Percentiles rank a stretch among this genome's conserved stretches.
phyloP scores from a whole-genome alignment of 768 basidiomycete species.

The Tephrocybe sp. region DNA sequence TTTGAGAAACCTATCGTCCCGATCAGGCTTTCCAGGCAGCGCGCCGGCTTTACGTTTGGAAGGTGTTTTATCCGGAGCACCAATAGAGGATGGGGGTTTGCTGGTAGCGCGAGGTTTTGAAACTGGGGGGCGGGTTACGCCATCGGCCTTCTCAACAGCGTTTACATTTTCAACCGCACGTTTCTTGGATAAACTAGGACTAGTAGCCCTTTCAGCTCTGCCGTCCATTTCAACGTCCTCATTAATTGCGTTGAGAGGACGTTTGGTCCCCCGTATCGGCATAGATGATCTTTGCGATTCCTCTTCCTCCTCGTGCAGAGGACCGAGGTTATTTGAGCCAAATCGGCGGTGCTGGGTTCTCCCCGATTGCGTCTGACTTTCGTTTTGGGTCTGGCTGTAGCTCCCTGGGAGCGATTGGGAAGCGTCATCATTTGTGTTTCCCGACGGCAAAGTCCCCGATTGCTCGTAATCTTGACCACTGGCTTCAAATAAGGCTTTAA shows the following conservation, averaged over 20 bases:
- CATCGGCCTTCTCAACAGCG: constrained; percentile 6
- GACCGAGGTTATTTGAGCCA: constrained; percentile 20
- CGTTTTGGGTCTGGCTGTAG: constrained; percentile 33
- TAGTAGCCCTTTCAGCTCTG: constrained; percentile 13
- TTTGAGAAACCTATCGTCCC: constrained; percentile 65
- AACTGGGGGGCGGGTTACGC: not conserved
- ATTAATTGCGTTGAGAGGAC: constrained; percentile 34
- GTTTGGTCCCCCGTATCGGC: constrained; percentile 30
- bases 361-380: constrained; percentile 26
- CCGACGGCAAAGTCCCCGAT: constrained; percentile 11
- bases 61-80: constrained; percentile 9
- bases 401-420: constrained; percentile 4
- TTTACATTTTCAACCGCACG: constrained; percentile 40
- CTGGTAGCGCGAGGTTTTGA: constrained; percentile 7
- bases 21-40: constrained; percentile 52
- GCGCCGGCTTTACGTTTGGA: constrained; percentile 27
- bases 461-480: constrained; percentile 43
- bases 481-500: constrained; percentile 68
- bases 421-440: constrained; percentile 12
- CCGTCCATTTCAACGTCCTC: constrained; percentile 38
- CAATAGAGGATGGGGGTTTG: constrained; percentile 26
- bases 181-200: constrained; percentile 35
- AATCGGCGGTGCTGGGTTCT: constrained; percentile 15
- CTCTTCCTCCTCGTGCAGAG: constrained; percentile 54
- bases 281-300: constrained; percentile 33